Percentiles rank a stretch among this genome's conserved stretches.
These are phyloP conservation scores for Fusarium piperis DNA, from an alignment of 2,329 filamentous ascomycete species.

Conservation along the genomic window DNA sequence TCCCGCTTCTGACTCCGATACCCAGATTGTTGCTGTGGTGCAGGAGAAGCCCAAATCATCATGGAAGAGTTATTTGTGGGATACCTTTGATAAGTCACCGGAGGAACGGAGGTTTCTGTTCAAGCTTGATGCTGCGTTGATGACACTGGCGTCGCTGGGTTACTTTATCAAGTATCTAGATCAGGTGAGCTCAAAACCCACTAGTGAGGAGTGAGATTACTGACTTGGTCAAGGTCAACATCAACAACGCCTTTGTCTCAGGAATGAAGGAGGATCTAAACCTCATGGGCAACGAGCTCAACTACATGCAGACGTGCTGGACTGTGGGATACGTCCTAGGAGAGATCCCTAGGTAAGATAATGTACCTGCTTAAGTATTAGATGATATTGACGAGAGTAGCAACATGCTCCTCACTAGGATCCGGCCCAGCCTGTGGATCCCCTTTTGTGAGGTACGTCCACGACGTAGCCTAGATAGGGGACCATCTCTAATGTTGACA, in stretches of 20 bases:
- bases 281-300: conserved; percentile 56
- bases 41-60: conserved; percentile 20
- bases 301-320: conserved; percentile 64
- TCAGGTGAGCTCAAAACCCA: conserved; percentile 26
- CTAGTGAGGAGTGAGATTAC: not conserved
- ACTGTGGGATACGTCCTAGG: conserved; percentile 68
- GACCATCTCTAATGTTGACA: conserved; percentile 7
- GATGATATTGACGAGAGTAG: conserved; percentile 12
- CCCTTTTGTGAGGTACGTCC: conserved; percentile 46
- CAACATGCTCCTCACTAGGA: conserved; percentile 50
- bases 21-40: not conserved
- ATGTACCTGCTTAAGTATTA: fast-evolving
- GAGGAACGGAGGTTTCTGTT: conserved; percentile 55
- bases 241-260: conserved; percentile 44
- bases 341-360: conserved; percentile 45
- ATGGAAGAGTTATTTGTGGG: conserved; percentile 61
- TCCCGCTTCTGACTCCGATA: conserved; percentile 6
- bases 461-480: not conserved
- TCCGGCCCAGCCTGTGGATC: conserved; percentile 54
- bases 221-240: conserved; percentile 32
- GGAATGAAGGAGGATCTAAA: conserved; percentile 62
- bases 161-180: conserved; percentile 54
- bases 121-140: conserved; percentile 54
- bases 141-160: conserved; percentile 48
- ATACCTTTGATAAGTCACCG: conserved; percentile 56